Percentiles rank a stretch among this genome's conserved stretches.
Conservation (phyloP, 75 land plant genomes). For the Ceratopteris richardii region DNA sequence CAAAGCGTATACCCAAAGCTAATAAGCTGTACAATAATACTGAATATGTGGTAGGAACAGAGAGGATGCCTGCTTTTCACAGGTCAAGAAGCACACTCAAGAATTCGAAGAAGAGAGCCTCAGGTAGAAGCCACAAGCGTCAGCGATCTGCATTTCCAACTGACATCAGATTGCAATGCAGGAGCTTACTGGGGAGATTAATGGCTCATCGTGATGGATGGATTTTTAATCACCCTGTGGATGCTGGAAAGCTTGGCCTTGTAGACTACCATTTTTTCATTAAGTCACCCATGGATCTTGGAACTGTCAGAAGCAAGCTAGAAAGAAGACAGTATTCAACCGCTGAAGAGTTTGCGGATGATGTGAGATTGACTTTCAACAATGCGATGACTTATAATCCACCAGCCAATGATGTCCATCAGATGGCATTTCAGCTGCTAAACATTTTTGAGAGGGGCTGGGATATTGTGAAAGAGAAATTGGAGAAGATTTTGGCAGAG, state of each 20-base stretch:
- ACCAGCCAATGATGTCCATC: slow-evolving; percentile 50
- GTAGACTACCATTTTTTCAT: slow-evolving; percentile 67
- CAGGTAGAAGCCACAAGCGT: slow-evolving; percentile 17
- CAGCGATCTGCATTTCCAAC: slow-evolving; percentile 7
- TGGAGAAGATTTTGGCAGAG: slow-evolving; percentile 14
- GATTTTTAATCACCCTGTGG: slow-evolving; percentile 73
- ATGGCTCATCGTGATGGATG: slow-evolving; percentile 50
- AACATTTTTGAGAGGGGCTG: slow-evolving; percentile 42
- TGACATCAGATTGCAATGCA: slow-evolving; percentile 48
- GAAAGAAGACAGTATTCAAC: slow-evolving; percentile 19
- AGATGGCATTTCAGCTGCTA: slow-evolving; percentile 31
- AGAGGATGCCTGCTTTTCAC: slow-evolving; percentile 46
- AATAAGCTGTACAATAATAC: slow-evolving; percentile 39
- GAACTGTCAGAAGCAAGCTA: slow-evolving; percentile 19
- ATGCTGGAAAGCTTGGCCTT: slow-evolving; percentile 47
- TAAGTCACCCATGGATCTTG: slow-evolving; percentile 28
- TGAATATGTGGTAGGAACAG: slow-evolving; percentile 43
- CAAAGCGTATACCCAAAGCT: slow-evolving; percentile 45
- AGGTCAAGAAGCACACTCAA: slow-evolving; percentile 21
- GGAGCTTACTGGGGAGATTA: slow-evolving; percentile 39
- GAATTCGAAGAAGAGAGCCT: slow-evolving; percentile 9
- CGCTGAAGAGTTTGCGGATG: slow-evolving; percentile 52
- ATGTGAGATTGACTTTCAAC: slow-evolving; percentile 62
- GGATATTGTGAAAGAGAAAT: slow-evolving; percentile 12
- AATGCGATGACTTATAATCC: slow-evolving; percentile 72